A percentile compares a stretch with the other conserved stretches of the same genome.
These are phyloP conservation scores for Krasilnikovozyma curviuscula DNA, from an alignment of 768 basidiomycete species.

Conservation along the genomic window DNA sequence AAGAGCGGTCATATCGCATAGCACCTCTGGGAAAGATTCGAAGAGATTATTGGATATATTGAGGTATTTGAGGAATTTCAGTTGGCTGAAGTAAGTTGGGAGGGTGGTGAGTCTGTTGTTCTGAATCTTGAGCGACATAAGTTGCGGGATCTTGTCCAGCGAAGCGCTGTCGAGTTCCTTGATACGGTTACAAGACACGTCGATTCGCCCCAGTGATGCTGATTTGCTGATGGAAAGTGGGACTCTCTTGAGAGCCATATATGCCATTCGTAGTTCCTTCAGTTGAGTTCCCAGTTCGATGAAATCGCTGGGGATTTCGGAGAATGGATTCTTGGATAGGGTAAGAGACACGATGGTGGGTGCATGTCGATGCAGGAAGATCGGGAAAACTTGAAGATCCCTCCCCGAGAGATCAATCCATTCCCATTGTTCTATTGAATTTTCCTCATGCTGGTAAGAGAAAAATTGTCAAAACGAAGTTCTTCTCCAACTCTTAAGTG, in stretches of 20 bases:
- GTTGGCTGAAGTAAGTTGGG: constrained; percentile 62
- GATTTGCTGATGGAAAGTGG: constrained; percentile 66
- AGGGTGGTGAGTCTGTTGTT: constrained; percentile 81
- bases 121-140: constrained; percentile 53
- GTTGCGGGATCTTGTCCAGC: constrained; percentile 52
- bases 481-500: constrained; percentile 29
- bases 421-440: constrained; percentile 50
- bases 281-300: constrained; percentile 69
- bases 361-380: constrained; percentile 64
- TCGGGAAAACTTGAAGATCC: constrained; percentile 69
- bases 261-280: constrained; percentile 63
- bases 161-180: constrained; percentile 68
- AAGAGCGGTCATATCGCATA: constrained; percentile 53
- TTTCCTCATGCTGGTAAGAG: constrained; percentile 45
- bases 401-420: constrained; percentile 62
- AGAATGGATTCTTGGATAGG: constrained; percentile 82
- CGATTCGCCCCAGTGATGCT: constrained; percentile 51
- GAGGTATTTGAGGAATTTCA: constrained; percentile 50
- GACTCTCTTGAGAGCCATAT: constrained; percentile 88
- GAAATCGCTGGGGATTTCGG: constrained; percentile 91
- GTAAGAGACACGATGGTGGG: constrained; percentile 66
- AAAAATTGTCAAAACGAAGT: neutral
- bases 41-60: constrained; percentile 97
- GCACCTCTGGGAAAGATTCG: constrained; percentile 46
- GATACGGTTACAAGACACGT: constrained; percentile 81